phyloP scores from a whole-genome alignment of 305 asterid species.

The Striga hermonthica region DNA sequence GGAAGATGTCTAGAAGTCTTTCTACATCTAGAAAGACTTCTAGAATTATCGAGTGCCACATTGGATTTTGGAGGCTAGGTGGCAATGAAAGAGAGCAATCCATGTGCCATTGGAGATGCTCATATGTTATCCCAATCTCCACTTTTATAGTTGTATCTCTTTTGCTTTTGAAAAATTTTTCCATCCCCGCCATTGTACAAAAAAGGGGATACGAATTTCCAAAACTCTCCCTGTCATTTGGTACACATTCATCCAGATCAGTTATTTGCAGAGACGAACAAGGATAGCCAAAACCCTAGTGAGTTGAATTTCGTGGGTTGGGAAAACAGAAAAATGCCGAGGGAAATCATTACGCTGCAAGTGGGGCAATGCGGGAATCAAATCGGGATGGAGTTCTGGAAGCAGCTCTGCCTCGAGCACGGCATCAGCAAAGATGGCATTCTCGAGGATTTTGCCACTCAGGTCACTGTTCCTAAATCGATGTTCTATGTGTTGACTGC shows the following conservation, averaged over 20 bases:
- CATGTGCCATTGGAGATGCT: no score
- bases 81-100: no score
- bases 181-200: slow-evolving; percentile 11
- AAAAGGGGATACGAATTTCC: background rate
- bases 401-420: slow-evolving; percentile 98
- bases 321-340: slow-evolving; percentile 57
- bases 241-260: background rate
- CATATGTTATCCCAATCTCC: background rate
- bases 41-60: no score
- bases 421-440: slow-evolving; percentile 97
- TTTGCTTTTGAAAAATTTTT: background rate
- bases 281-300: slow-evolving; percentile 11
- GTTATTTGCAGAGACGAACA: background rate
- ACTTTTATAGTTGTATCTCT: background rate
- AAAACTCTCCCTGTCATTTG: no score
- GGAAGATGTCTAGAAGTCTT: no score
- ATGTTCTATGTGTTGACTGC: background rate
- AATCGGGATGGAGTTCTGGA: slow-evolving; percentile 99
- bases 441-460: slow-evolving; percentile 97
- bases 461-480: slow-evolving; percentile 10
- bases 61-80: no score
- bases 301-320: slow-evolving; percentile 27
- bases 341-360: slow-evolving; percentile 89
- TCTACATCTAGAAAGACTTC: no score
- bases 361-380: slow-evolving; percentile 99